Base-by-base conservation (phyloP, 129 eudicot species). In the Glebionis coronaria region DNA sequence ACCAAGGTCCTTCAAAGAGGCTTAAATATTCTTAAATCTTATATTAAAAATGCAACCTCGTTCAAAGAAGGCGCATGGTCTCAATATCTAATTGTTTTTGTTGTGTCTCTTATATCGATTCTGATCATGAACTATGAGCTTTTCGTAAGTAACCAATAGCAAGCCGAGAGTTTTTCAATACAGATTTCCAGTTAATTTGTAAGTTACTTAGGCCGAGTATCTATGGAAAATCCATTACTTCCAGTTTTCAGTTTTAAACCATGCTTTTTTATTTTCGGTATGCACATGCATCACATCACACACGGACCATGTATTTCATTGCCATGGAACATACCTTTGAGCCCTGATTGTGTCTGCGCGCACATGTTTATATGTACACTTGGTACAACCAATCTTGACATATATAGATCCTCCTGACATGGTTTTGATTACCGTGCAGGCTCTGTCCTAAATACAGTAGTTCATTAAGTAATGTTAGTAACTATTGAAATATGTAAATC, bases 1-100 rank as follows among this genome's bases (percentile, higher is more conserved):
- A 90, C 69, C 97, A 90, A 77, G 97, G 97, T 40, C 95, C 97
- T 13, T 67, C 95, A 21, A 84, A 90, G 65, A 77, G 97, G 79
- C 72, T 74, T 65, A 90, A 82, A 79, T 56, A 64, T 66, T 15
- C 78, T 64, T 73, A 44, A n/a, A 54, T 65, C 4, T 10, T 67
- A 18, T 52, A 16, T 29, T 13, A 19, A 7, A 65, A 21, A 45
- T 25, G 21, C 42, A 35, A 35, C 42, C 42, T 35, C 7, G 42
- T 35, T 35, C 42, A 35, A 35, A 35, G 42, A 31, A 31, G 40
- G 40, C 6, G 40, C 1, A 70, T 46, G 49, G 19, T 28, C 49
- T 46, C 14, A 9, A 11, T 38, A 59, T 60, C 38, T 28, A 60
- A 16, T 20, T 42, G 45, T 27, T 10, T n/a, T 66, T 12, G 27